Conservation (phyloP, 495 filamentous ascomycete genomes). For the Xylaria acuta region DNA sequence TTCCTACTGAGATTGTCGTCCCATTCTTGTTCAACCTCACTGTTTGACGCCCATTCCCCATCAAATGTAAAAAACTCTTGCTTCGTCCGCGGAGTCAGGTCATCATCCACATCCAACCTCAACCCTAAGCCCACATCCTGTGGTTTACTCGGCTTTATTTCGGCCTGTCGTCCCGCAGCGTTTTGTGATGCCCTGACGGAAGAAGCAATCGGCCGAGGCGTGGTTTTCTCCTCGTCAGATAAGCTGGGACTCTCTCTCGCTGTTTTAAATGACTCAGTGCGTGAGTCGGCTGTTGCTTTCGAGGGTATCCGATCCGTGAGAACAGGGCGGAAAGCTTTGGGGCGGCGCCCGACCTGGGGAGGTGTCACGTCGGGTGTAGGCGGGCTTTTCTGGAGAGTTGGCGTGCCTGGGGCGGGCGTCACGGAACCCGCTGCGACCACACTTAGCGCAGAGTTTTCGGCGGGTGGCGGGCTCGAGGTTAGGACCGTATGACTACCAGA, state of each 20-base stretch:
- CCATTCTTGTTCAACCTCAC: constrained; percentile 60
- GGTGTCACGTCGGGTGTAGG: constrained; percentile 74
- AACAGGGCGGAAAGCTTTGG: constrained; percentile 48
- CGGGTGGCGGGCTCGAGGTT: constrained; percentile 42
- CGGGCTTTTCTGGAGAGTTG: constrained; percentile 63
- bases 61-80: constrained; percentile 55
- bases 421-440: constrained; percentile 9
- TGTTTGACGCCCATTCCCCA: constrained; percentile 53
- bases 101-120: constrained; percentile 52
- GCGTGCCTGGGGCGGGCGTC: constrained; percentile 24
- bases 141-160: constrained; percentile 40
- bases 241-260: constrained; percentile 67
- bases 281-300: constrained; percentile 58
- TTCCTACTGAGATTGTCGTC: constrained; percentile 62
- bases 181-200: constrained; percentile 52
- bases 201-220: constrained; percentile 54
- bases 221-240: constrained; percentile 64
- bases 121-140: constrained; percentile 57
- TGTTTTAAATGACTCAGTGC: constrained; percentile 75
- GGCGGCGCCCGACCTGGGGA: constrained; percentile 53
- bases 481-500: constrained; percentile 50
- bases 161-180: constrained; percentile 40
- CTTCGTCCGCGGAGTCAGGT: constrained; percentile 45
- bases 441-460: constrained; percentile 43
- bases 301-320: constrained; percentile 52